A percentile compares a stretch with the other conserved stretches of the same genome.
Evolutionary conservation across 1,284 basidiomycete species (phyloP).

Genomic region (Inonotus obliquus): DNA sequence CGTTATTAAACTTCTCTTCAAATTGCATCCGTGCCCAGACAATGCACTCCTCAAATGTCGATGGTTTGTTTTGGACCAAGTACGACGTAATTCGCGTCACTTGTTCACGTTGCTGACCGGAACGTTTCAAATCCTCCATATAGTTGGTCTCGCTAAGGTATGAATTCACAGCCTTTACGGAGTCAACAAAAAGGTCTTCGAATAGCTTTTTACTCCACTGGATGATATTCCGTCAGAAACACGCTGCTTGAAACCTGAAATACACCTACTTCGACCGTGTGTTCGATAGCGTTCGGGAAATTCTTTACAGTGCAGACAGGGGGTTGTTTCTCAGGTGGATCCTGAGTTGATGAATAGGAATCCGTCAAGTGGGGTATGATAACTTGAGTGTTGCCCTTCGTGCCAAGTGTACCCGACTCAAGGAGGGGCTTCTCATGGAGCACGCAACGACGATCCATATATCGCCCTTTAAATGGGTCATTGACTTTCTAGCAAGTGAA

Average conservation of each 20-base stretch:
- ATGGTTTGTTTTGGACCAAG: slow-evolving; percentile 88
- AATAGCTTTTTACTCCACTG: slow-evolving; percentile 96
- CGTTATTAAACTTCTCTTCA: slow-evolving; percentile 92
- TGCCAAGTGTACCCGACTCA: slow-evolving; percentile 97
- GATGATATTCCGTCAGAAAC: not conserved
- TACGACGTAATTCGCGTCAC: slow-evolving; percentile 88
- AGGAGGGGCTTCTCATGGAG: slow-evolving; percentile 96
- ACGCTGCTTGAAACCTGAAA: not conserved
- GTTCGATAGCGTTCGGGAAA: slow-evolving; percentile 98
- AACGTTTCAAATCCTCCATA: slow-evolving; percentile 86
- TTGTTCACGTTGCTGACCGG: slow-evolving; percentile 88
- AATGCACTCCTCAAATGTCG: slow-evolving; percentile 97
- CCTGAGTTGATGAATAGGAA: slow-evolving; percentile 97
- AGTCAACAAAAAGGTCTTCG: slow-evolving; percentile 91
- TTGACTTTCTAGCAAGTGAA: slow-evolving; percentile 3
- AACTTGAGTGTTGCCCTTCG: slow-evolving; percentile 98
- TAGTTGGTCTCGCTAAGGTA: slow-evolving; percentile 98
- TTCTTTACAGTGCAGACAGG: slow-evolving; percentile 99
- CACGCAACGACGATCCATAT: slow-evolving; percentile 99
- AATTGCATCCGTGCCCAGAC: slow-evolving; percentile 96
- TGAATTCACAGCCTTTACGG: slow-evolving; percentile 90
- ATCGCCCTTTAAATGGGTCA: slow-evolving; percentile 56
- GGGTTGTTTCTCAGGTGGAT: slow-evolving; percentile 98
- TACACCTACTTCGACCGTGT: slow-evolving; percentile 86
- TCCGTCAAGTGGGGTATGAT: slow-evolving; percentile 95